phyloP scores from a whole-genome alignment of 768 basidiomycete genomes.

The Clavulina sp. region DNA sequence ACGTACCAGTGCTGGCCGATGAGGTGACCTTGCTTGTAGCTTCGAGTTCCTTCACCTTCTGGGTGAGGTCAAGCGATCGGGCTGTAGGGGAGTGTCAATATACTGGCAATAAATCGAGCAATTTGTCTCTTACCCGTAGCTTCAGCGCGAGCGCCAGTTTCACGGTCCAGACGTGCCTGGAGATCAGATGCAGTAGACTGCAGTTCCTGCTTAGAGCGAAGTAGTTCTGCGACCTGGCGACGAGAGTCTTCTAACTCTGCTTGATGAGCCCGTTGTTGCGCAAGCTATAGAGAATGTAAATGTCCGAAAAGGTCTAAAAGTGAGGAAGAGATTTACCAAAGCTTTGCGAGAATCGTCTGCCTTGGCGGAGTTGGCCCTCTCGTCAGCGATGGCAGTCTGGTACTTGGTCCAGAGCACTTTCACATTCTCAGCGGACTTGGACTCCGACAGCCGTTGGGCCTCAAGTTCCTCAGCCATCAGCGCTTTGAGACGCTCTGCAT shows the following conservation, averaged over 20 bases:
- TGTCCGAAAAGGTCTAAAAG: background rate
- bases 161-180: slow-evolving; percentile 38
- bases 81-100: no score
- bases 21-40: slow-evolving; percentile 39
- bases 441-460: slow-evolving; percentile 40
- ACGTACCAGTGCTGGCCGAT: slow-evolving; percentile 39
- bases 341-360: slow-evolving; percentile 57
- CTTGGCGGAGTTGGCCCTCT: slow-evolving; percentile 42
- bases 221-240: slow-evolving; percentile 42
- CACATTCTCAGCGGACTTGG: slow-evolving; percentile 44
- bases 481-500: slow-evolving; percentile 37
- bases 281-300: slow-evolving; percentile 26
- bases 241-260: slow-evolving; percentile 48
- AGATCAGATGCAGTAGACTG: slow-evolving; percentile 36
- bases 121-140: slow-evolving; percentile 28
- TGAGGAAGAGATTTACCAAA: slow-evolving; percentile 32
- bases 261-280: slow-evolving; percentile 46
- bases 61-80: no score
- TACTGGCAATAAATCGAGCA: background rate
- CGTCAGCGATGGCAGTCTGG: slow-evolving; percentile 37
- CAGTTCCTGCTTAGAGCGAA: slow-evolving; percentile 37
- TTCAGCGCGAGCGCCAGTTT: slow-evolving; percentile 36
- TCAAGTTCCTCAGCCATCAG: slow-evolving; percentile 45
- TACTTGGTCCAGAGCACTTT: slow-evolving; percentile 52
- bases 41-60: slow-evolving; percentile 51